Evolutionary conservation across 768 basidiomycete species (phyloP), one percentile per base, ranked within the genome.

Genomic region (Xanthoconium purpureum): DNA sequence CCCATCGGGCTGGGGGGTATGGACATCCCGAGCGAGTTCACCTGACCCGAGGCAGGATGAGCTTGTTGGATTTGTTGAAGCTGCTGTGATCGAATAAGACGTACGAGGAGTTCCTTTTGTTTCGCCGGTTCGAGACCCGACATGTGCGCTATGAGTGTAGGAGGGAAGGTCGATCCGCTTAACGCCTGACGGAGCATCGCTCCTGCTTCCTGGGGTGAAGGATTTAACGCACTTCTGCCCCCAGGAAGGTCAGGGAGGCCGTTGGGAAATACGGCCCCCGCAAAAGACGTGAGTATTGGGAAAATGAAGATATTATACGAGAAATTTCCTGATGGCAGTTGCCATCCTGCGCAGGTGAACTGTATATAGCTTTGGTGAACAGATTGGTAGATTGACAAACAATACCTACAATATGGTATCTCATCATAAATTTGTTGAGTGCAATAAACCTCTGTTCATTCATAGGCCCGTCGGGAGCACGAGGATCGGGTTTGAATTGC

Each of bases 291-390:
- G 14, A 61, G 58, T 17, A 74, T 53, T 2, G 79, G 67, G 56
- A 86, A 81, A 20, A 86, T 66, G 12, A 86, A 64, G 2, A 80
- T 71, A 43, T 79, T 80, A 28, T 74, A 74, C 30, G 76, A 75
- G n/a, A 72, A 69, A 20, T 57, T 63, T 0, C 80, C 81, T 13
- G 67, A 71, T 2, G 78, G 77, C 11, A 74, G 66, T 17, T 67
- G 69, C 82, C 84, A 85, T n/a, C 77, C 74, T 7, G 77, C 74
- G 20, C 77, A 70, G 17, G 81, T 82, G 50, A 75, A 85, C 83
- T 84, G 55, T 12, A 24, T 24, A 24, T 24, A 28, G 15, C 20
- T 40, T 12, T 2, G 17, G 56, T 63, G 20, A 60, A 46, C 55
- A 29, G 32, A 47, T 37, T 12, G 39, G 35, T 2, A 14, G 24